Base-by-base conservation (phyloP, 306 rosid species). In the Gastrolobium villosum region DNA sequence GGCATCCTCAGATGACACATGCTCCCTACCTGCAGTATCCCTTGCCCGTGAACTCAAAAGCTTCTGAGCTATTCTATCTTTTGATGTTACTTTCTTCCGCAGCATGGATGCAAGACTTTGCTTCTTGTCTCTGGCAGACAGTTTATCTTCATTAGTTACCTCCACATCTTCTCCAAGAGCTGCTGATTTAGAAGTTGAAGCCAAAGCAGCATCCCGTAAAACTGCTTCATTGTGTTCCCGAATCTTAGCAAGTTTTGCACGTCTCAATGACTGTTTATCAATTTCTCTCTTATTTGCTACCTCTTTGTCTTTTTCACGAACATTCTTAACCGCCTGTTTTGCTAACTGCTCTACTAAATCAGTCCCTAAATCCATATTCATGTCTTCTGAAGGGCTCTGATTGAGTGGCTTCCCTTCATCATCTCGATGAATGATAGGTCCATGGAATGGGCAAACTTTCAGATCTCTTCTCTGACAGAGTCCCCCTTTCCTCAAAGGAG, bases 361-460 rank as follows among this genome's bases (percentile, higher is more conserved):
- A n/a, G 80, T 72, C 15, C 77, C 75, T 0, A 53, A 70, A 60
- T 86, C 81, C 61, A 67, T 72, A 62, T 79, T 49, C 55, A 65
- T 65, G 10, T 88, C 92, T 28, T 68, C 72, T 13, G 81, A 72
- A 59, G 89, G 75, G 52, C 77, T 63, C 40, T 40, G 88, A 74
- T 83, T 50, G 40, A 92, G 84, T 54, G 97, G 98, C 65, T 76
- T 89, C 76, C 98, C 99, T 77, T 91, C 89, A 40, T 88, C 89
- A 80, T 95, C 98, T 71, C 98, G 86, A 26, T 97, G 94, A 65
- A 89, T 14, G 31, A 92, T 82, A 75, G 88, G 90, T 82, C 99
- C 99, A 62, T 95, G 99, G 85, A 95, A 95, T 43, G 97, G 99
- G 70, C 99, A 95, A 54, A 86, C 75, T 87, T 70, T 82, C 65